Base-by-base conservation (phyloP, 2,329 filamentous ascomycete genomes). In the Helicocarpus griseus region DNA sequence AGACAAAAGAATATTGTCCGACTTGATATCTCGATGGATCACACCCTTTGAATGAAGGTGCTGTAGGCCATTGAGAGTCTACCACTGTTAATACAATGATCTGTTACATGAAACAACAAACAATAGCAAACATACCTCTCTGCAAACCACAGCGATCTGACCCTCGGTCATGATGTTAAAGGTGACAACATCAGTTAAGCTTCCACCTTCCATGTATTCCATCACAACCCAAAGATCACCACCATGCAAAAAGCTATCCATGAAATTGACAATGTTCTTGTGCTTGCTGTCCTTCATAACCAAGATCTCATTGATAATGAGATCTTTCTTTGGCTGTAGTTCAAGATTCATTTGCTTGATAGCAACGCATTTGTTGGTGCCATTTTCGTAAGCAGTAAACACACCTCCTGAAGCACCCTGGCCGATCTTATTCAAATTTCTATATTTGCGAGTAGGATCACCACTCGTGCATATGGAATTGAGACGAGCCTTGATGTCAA, bases 291-390 rank as follows among this genome's bases (percentile, higher is more conserved):
- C 93, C 73, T 94, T 95, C 93, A 98, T 98, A 53, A 98, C 93
- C 53, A 98, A 73, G 59, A 98, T 98, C 67, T 98, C 93, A 69
- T 98, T 98, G 71, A 98, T 96, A 63, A 98, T 98, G 46, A 97
- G 76, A 62, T 98, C 93, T 70, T 98, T 98, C 79, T 97, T 97
- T 2, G 93, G 93, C 64, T 98, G 93, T 70, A 97, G 87, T 69
- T 97, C 93, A 51, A 98, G 74, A 60, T 97, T 97, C 93, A 98
- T 98, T 75, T 98, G 93, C 75, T 98, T 98, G 72, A 98, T 97
- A 39, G 93, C 93, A 35, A 98, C 93, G 59, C 94, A 83, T 56
- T 86, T 83, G 70, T 95, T 95, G 36, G 82, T 86, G 51, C 82
- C 85, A 57, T 83, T 78, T 68, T 96, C 88, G 65, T 91, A 88